Evolutionary conservation across 257 asterid species (phyloP).

Genomic region (Osmanthus fragrans): DNA sequence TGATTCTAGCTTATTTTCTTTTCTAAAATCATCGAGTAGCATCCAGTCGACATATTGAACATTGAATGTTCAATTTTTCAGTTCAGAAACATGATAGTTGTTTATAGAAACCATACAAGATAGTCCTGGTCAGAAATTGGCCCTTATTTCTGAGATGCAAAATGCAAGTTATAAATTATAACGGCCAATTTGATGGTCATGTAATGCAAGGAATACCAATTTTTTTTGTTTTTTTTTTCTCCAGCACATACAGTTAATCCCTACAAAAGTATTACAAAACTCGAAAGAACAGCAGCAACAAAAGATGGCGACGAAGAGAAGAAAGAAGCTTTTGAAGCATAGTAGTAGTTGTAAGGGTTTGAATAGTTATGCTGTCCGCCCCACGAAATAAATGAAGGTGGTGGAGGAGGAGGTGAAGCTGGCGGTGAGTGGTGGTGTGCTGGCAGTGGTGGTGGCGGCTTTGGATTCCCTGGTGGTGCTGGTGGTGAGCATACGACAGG

Average conservation of each 20-base stretch:
- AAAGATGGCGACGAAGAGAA: conserved; percentile 22
- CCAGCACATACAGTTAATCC: background rate
- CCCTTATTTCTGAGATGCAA: background rate
- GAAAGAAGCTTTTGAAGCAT: conserved; percentile 49
- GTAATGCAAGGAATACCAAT: background rate
- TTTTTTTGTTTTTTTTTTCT: background rate
- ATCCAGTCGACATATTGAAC: background rate
- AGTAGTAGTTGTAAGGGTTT: conserved; percentile 70
- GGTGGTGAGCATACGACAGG: conserved; percentile 78
- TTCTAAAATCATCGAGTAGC: background rate
- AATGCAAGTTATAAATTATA: background rate
- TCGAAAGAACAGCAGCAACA: conserved; percentile 28
- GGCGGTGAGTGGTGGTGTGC: conserved; percentile 28
- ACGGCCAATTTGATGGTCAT: background rate
- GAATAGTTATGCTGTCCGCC: conserved; percentile 48
- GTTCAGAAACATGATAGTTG: background rate
- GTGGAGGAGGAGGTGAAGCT: conserved; percentile 38
- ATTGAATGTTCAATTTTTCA: background rate
- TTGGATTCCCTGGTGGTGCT: conserved; percentile 24
- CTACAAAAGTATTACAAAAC: conserved; percentile 22
- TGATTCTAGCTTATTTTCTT: background rate
- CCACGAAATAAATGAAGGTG: conserved; percentile 25
- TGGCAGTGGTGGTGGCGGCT: conserved; percentile 19
- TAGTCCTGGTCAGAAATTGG: background rate
- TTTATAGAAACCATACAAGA: background rate